Percentiles rank a stretch among this genome's conserved stretches.
Conservation (phyloP, 495 filamentous ascomycete genomes). For the Usnea hakonensis region DNA sequence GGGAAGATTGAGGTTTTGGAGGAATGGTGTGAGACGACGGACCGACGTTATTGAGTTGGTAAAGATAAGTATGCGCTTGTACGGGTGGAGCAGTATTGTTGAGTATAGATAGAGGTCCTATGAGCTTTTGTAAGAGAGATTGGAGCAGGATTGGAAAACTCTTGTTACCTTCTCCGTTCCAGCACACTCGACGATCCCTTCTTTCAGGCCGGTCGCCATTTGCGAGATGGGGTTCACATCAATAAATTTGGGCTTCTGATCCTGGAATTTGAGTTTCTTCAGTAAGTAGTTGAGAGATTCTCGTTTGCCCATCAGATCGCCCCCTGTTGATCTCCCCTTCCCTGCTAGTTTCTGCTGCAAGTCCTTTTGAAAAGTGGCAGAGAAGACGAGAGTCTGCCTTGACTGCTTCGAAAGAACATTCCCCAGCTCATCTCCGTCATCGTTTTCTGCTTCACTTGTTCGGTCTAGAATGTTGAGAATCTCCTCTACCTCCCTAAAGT, state of each 20-base stretch:
- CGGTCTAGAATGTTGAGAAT: conserved; percentile 71
- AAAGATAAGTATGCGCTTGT: conserved; percentile 74
- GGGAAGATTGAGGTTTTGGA: conserved; percentile 73
- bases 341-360: conserved; percentile 84
- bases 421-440: conserved; percentile 24
- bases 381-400: conserved; percentile 93
- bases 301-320: conserved; percentile 57
- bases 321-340: conserved; percentile 48
- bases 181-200: conserved; percentile 84
- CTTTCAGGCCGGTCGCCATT: conserved; percentile 78
- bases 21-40: conserved; percentile 73
- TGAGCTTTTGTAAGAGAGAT: conserved; percentile 13
- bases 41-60: conserved; percentile 93
- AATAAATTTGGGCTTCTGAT: conserved; percentile 77
- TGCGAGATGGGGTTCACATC: conserved; percentile 82
- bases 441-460: conserved; percentile 37
- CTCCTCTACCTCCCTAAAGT: conserved; percentile 89
- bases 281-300: conserved; percentile 91
- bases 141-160: neutral
- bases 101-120: conserved; percentile 90
- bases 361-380: conserved; percentile 85
- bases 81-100: conserved; percentile 73
- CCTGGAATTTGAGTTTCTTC: conserved; percentile 78
- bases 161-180: conserved; percentile 75
- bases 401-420: conserved; percentile 21